Evolutionary conservation across 2,329 filamentous ascomycete species (phyloP).

Genomic region (Colletotrichum simmondsii): DNA sequence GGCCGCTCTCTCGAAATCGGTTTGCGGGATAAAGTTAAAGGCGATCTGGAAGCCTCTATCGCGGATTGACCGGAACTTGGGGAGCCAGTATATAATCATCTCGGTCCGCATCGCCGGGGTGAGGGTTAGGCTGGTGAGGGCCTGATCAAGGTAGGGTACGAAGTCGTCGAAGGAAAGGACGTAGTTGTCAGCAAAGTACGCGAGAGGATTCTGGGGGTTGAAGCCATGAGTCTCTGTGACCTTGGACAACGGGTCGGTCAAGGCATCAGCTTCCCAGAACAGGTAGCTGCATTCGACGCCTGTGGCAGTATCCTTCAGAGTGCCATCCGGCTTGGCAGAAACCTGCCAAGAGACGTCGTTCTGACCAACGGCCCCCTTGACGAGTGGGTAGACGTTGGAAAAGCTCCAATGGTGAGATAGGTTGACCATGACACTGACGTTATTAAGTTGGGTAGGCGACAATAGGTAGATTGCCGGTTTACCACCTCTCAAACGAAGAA

Average conservation of each 20-base stretch:
- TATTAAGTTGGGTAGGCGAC: background rate
- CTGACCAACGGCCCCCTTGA: background rate
- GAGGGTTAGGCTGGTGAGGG: conserved; percentile 21
- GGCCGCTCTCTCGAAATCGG: background rate
- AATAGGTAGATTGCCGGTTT: conserved; percentile 11
- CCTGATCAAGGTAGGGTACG: conserved; percentile 21
- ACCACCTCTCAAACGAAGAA: background rate
- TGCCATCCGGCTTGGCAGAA: background rate
- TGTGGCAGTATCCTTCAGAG: background rate
- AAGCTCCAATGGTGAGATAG: background rate
- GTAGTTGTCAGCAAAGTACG: background rate
- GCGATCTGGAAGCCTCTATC: conserved; percentile 1
- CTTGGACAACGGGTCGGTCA: background rate
- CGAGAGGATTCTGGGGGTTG: background rate
- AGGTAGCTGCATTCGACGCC: background rate
- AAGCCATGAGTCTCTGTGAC: background rate
- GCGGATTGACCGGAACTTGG: conserved; percentile 20
- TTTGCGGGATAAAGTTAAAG: conserved; percentile 20
- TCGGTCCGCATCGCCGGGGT: conserved; percentile 32
- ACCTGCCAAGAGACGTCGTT: background rate
- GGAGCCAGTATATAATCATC: conserved; percentile 34
- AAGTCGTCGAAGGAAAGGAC: conserved; percentile 6
- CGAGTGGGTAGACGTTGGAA: background rate
- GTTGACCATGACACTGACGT: background rate
- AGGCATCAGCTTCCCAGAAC: conserved; percentile 17